These are phyloP conservation scores for Pseudogymnoascus sp. DNA, from an alignment of 2,329 filamentous ascomycete species.

Conservation along the genomic window DNA sequence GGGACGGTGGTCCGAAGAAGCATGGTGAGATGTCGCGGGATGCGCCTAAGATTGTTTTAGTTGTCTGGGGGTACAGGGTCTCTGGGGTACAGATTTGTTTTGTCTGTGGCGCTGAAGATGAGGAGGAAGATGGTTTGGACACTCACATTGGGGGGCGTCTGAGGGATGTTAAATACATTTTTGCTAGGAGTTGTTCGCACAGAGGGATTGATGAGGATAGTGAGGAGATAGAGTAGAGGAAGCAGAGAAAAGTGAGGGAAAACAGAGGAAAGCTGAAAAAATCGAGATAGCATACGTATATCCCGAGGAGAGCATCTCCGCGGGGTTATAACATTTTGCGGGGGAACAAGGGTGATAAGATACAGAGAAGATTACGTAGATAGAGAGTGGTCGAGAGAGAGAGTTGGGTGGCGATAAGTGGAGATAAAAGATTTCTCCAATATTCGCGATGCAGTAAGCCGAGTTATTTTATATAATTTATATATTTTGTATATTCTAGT, in stretches of 20 bases:
- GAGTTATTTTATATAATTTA: not conserved
- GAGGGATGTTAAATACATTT: conserved; percentile 8
- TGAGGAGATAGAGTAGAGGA: not conserved
- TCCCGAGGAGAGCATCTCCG: not conserved
- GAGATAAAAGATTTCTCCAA: not conserved
- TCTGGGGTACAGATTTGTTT: not conserved
- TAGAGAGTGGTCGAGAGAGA: not conserved
- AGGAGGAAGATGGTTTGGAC: not conserved
- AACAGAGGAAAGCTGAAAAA: not conserved
- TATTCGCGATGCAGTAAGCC: not conserved
- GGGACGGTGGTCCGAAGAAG: not conserved
- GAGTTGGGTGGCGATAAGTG: not conserved
- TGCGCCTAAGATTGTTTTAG: not conserved
- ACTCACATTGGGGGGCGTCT: conserved; percentile 1
- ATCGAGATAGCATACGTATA: not conserved
- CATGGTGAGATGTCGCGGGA: not conserved
- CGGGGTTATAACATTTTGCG: not conserved
- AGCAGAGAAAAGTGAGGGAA: not conserved
- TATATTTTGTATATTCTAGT: not conserved
- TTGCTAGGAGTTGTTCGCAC: not conserved
- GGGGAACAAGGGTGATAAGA: not conserved
- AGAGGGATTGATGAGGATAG: not conserved
- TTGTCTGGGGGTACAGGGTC: not conserved
- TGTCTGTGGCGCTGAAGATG: not conserved
- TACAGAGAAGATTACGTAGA: not conserved